Evolutionary conservation across 768 basidiomycete genomes (phyloP).

Genomic region (Gelatoporia subvermispora): DNA sequence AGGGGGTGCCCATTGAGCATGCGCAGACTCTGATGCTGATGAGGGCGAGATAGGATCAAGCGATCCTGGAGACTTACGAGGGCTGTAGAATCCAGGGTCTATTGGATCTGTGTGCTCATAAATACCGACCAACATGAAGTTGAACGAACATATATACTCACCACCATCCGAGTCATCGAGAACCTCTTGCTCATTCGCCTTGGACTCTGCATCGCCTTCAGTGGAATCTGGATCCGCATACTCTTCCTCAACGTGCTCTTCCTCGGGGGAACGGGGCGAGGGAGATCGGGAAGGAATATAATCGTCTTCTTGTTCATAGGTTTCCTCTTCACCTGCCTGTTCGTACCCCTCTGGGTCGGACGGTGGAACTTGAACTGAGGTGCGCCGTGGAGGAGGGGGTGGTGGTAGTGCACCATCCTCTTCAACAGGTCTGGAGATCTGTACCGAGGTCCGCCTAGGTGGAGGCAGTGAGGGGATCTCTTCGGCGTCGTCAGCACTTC

Average conservation of each 20-base stretch:
- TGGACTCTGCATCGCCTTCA: slow-evolving; percentile 7
- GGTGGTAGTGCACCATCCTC: slow-evolving; percentile 5
- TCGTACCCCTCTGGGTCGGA: neutral
- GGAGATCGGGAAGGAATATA: slow-evolving; percentile 5
- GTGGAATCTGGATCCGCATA: no score
- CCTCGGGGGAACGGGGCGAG: neutral
- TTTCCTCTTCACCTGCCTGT: slow-evolving; percentile 3
- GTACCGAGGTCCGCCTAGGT: neutral
- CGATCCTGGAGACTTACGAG: slow-evolving; percentile 29
- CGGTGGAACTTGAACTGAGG: no score
- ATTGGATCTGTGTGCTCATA: slow-evolving; percentile 50
- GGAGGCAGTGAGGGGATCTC: neutral
- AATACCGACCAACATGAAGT: slow-evolving; percentile 4
- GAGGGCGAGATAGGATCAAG: neutral
- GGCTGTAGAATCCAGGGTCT: slow-evolving; percentile 58
- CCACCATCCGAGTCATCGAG: slow-evolving; percentile 63
- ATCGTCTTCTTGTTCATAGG: slow-evolving; percentile 1
- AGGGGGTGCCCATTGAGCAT: neutral
- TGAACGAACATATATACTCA: slow-evolving; percentile 25
- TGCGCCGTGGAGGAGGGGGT: neutral
- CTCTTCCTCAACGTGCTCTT: no score
- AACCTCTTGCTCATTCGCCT: slow-evolving; percentile 20
- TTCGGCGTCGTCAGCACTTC: no score
- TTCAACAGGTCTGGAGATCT: neutral
- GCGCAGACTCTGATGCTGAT: slow-evolving; percentile 1